Percentiles rank a stretch among this genome's conserved stretches.
Evolutionary conservation across 2,329 filamentous ascomycete genomes (phyloP).

Genomic region (Colletotrichum echinochloae): DNA sequence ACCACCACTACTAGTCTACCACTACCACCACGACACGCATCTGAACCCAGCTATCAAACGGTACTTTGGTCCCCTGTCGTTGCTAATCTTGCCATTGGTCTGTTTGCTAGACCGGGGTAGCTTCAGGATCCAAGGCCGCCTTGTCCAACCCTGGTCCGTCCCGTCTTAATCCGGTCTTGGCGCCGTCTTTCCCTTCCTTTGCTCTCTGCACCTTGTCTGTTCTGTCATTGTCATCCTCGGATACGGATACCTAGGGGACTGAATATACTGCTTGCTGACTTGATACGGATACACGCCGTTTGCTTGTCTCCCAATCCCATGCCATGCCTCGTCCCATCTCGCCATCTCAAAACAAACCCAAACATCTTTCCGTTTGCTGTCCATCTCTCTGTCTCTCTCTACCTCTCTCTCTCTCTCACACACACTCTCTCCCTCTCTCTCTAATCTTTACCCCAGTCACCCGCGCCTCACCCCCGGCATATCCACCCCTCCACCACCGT

Average conservation of each 20-base stretch:
- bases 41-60: slow-evolving; percentile 1
- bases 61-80: too few species aligned
- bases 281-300: background rate
- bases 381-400: background rate
- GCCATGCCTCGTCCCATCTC: background rate
- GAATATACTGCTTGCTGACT: background rate
- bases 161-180: slow-evolving; percentile 12
- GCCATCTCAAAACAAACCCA: background rate
- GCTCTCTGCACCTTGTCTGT: slow-evolving; percentile 18
- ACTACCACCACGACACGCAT: background rate
- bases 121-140: slow-evolving; percentile 2
- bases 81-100: slow-evolving; percentile 29
- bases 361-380: background rate
- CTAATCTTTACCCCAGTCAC: background rate
- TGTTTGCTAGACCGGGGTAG: slow-evolving; percentile 21
- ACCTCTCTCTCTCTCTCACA: background rate
- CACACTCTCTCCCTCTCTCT: too few species aligned
- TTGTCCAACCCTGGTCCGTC: background rate
- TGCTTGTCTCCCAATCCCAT: background rate
- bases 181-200: slow-evolving; percentile 6
- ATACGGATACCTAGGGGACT: background rate
- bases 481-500: background rate
- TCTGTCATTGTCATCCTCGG: too few species aligned
- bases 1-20: background rate
- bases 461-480: slow-evolving; percentile 17